Evolutionary conservation across 441 rosid genomes (phyloP).

Genomic region (Gossypium davidsonii): DNA sequence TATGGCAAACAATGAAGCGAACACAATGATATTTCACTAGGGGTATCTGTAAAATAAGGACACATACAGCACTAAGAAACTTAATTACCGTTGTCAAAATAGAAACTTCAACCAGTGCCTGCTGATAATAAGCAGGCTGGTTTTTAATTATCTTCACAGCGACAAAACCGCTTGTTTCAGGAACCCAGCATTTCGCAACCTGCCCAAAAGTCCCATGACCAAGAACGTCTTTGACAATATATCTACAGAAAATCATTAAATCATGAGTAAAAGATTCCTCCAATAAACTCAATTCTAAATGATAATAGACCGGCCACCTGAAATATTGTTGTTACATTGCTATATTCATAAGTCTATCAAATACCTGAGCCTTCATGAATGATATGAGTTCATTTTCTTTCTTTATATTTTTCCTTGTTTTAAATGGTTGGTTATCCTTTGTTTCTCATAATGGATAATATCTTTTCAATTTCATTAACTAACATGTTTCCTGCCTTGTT

Average conservation of each 20-base stretch:
- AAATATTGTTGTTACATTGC: not conserved
- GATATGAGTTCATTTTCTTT: not conserved
- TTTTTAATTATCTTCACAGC: slow-evolving; percentile 98
- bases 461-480: not conserved
- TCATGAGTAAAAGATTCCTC: slow-evolving; percentile 12
- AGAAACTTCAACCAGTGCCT: slow-evolving; percentile 97
- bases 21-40: slow-evolving; percentile 18
- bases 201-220: slow-evolving; percentile 99
- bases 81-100: slow-evolving; percentile 76
- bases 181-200: slow-evolving; percentile 97
- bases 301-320: not conserved
- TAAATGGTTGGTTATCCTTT: not conserved
- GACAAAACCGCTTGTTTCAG: slow-evolving; percentile 63
- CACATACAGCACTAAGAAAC: slow-evolving; percentile 15
- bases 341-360: not conserved
- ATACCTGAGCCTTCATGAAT: not conserved
- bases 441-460: not conserved
- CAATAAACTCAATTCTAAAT: not conserved
- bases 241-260: slow-evolving; percentile 45
- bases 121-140: slow-evolving; percentile 97
- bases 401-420: not conserved
- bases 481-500: not conserved
- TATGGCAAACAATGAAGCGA: slow-evolving; percentile 22
- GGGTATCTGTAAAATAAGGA: slow-evolving; percentile 7
- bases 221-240: slow-evolving; percentile 95